A percentile compares a stretch with the other conserved stretches of the same genome.
phyloP scores from a whole-genome alignment of 2,329 filamentous ascomycete species.

The Colletotrichum graminicola region DNA sequence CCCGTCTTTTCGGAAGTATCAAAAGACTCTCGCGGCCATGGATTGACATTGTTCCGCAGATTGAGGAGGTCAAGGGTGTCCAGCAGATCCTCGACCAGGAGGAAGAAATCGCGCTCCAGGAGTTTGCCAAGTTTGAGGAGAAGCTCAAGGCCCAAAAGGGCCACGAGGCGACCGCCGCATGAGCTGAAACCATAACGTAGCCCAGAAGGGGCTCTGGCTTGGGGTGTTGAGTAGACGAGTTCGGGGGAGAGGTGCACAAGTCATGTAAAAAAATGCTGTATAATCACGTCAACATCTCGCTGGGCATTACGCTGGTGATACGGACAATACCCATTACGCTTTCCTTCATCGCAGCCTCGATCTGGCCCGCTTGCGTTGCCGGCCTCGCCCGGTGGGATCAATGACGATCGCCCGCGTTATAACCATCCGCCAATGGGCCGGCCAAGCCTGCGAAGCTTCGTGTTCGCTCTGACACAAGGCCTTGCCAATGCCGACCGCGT shows the following conservation, averaged over 20 bases:
- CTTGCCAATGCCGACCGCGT: slow-evolving; percentile 1
- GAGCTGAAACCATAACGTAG: no score
- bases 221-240: background rate
- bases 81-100: slow-evolving; percentile 92
- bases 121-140: slow-evolving; percentile 96
- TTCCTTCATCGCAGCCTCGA: slow-evolving; percentile 22
- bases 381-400: slow-evolving; percentile 5
- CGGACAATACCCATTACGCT: slow-evolving; percentile 31
- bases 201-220: background rate
- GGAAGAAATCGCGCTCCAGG: slow-evolving; percentile 86
- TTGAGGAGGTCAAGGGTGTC: slow-evolving; percentile 95
- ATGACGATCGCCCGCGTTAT: no score
- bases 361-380: background rate
- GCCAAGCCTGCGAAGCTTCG: background rate
- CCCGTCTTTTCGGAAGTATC: background rate
- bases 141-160: slow-evolving; percentile 72
- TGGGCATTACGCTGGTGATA: slow-evolving; percentile 17
- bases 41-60: slow-evolving; percentile 65
- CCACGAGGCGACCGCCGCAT: slow-evolving; percentile 31
- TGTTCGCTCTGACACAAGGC: slow-evolving; percentile 20
- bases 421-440: background rate
- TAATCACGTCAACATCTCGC: slow-evolving; percentile 12
- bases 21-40: background rate
- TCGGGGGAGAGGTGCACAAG: slow-evolving; percentile 2
- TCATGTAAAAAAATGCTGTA: slow-evolving; percentile 28